These are phyloP conservation scores for Groenewaldozyma auringiensis DNA, from an alignment of 1,139 yeast species.

Conservation along the genomic window DNA sequence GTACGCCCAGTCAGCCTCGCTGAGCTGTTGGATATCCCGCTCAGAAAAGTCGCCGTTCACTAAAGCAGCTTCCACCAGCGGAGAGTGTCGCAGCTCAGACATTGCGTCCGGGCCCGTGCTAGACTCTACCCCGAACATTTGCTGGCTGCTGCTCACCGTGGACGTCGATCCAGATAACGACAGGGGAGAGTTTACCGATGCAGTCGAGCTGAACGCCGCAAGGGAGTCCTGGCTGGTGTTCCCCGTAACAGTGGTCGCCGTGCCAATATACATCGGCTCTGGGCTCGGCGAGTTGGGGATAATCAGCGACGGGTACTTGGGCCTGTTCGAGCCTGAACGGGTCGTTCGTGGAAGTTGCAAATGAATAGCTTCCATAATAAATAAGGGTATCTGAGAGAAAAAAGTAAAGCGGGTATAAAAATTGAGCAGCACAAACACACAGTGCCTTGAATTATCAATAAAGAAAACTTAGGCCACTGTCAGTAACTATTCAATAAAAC, in stretches of 20 bases:
- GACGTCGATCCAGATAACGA: background rate
- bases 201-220: background rate
- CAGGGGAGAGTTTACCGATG: background rate
- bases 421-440: background rate
- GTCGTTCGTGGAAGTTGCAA: background rate
- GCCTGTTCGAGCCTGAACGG: background rate
- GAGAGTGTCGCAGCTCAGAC: too few relatives aligned
- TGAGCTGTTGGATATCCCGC: conserved; percentile 47
- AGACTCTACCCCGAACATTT: background rate
- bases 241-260: background rate
- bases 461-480: too few relatives aligned
- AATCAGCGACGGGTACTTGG: conserved; percentile 1
- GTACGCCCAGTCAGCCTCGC: conserved; percentile 71
- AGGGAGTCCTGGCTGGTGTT: background rate
- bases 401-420: background rate
- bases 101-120: background rate
- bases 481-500: too few relatives aligned
- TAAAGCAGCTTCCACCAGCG: background rate
- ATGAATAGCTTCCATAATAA: background rate
- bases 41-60: background rate
- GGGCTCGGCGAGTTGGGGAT: conserved; percentile 1
- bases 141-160: background rate
- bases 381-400: background rate
- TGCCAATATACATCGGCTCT: background rate
- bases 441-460: too few relatives aligned